Base-by-base conservation (phyloP, 495 filamentous ascomycete genomes). In the Bacidia gigantensis region DNA sequence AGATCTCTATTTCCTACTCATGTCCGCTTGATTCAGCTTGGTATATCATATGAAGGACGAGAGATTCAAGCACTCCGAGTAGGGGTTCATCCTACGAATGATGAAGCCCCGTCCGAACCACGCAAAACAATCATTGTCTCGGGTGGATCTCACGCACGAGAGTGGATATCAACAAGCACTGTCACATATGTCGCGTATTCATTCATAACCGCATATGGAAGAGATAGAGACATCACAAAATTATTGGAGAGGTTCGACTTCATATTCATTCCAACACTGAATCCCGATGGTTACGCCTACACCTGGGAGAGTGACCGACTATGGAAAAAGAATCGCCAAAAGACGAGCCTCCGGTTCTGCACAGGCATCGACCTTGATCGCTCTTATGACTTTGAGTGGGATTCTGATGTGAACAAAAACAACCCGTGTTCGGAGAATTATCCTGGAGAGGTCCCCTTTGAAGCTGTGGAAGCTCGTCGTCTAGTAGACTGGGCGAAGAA, bases 371-470 rank as follows among this genome's bases (percentile, higher is more conserved):
- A 98, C 65, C 72, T 98, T 25, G 92, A 97, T 58, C 85, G 89
- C 29, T 73, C 82, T 1, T 98, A 84, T 65, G 77, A 80, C 11
- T 95, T 82, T 61, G 78, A 86, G 59, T 98, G 90, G 87, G 82
- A 89, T 56, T 78, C 72, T 44, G 73, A 78, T 20, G 69, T 72
- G 10, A 70, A 80, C 11, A 76, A 78, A 40, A 78, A 71, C 18
- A 94, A 94, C 57, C 90, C 92, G 0, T 98, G 92, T 62, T 90
- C 86, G 0, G 92, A 97, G 63, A 89, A 80, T 63, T 97, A 86
- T 60, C 82, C 89, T 9, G 92, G 92, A 7, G 79, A 86, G 26
- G 69, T 76, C 35, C 81, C 92, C 2, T 96, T 96, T 65, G 82
- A 94, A 57, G 87, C 81, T 1, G 66, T 84, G 1, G 92, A 98